A percentile compares a stretch with the other conserved stretches of the same genome.
Evolutionary conservation across 2,329 filamentous ascomycete genomes (phyloP).

Genomic region (Dothiorella sarmentorum): DNA sequence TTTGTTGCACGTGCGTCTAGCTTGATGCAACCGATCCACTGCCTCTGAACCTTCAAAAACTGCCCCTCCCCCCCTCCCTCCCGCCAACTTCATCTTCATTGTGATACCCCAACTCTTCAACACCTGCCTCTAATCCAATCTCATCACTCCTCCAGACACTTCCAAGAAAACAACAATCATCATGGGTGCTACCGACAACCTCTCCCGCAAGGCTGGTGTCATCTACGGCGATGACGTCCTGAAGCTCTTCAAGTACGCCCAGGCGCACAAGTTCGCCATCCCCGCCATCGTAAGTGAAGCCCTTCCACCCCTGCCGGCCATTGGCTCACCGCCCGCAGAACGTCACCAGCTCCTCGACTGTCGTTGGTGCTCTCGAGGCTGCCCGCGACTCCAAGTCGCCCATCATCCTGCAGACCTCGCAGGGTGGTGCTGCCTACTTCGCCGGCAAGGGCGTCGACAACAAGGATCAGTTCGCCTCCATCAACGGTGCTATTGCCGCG

Average conservation of each 20-base stretch:
- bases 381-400: slow-evolving; percentile 88
- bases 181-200: slow-evolving; percentile 52
- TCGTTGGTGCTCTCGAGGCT: slow-evolving; percentile 86
- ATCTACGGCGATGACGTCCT: slow-evolving; percentile 66
- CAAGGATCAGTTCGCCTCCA: slow-evolving; percentile 74
- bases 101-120: slow-evolving; percentile 6
- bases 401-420: slow-evolving; percentile 88
- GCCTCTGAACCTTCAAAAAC: slow-evolving; percentile 12
- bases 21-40: slow-evolving; percentile 17
- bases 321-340: slow-evolving; percentile 48
- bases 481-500: slow-evolving; percentile 75
- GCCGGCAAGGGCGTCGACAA: slow-evolving; percentile 42
- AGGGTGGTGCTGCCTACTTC: slow-evolving; percentile 76
- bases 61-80: slow-evolving; percentile 18
- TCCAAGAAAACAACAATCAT: slow-evolving; percentile 21
- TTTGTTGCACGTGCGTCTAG: background rate
- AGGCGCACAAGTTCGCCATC: slow-evolving; percentile 83
- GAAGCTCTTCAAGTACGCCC: slow-evolving; percentile 80
- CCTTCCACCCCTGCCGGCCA: slow-evolving; percentile 18
- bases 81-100: slow-evolving; percentile 11
- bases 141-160: background rate
- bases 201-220: slow-evolving; percentile 59
- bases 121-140: slow-evolving; percentile 7
- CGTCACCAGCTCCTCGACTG: slow-evolving; percentile 88
- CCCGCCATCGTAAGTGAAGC: slow-evolving; percentile 59